phyloP scores from a whole-genome alignment of 2,329 filamentous ascomycete species.

The Pleoardoris graminearum region DNA sequence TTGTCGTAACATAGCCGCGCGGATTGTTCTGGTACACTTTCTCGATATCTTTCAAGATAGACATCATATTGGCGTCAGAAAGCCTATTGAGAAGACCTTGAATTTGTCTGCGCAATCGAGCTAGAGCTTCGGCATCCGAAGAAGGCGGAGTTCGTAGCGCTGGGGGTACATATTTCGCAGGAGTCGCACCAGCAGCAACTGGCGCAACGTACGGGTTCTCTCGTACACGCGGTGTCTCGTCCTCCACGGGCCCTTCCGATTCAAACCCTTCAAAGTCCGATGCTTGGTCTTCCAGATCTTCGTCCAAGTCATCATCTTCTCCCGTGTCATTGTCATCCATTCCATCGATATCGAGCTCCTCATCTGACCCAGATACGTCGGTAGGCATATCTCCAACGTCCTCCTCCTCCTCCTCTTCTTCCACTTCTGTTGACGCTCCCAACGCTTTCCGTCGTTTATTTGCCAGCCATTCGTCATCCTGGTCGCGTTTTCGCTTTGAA shows the following conservation, averaged over 20 bases:
- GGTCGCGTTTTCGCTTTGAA: slow-evolving; percentile 60
- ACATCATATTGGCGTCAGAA: slow-evolving; percentile 85
- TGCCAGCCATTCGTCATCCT: slow-evolving; percentile 64
- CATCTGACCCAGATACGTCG: neutral
- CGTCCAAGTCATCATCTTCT: slow-evolving; percentile 19
- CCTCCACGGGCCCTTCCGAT: slow-evolving; percentile 36
- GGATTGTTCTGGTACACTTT: slow-evolving; percentile 81
- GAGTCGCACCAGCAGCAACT: slow-evolving; percentile 47
- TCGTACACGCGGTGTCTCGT: slow-evolving; percentile 49
- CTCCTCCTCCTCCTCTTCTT: slow-evolving; percentile 34
- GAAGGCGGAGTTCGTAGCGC: slow-evolving; percentile 70
- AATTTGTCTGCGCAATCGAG: slow-evolving; percentile 73
- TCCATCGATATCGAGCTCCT: neutral
- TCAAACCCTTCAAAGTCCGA: slow-evolving; percentile 36
- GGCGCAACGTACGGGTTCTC: slow-evolving; percentile 94
- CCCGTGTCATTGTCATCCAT: slow-evolving; percentile 33
- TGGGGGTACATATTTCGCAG: slow-evolving; percentile 84
- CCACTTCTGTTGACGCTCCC: slow-evolving; percentile 21
- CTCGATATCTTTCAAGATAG: slow-evolving; percentile 81
- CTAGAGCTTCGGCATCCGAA: slow-evolving; percentile 67
- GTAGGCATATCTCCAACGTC: slow-evolving; percentile 10
- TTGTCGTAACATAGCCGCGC: slow-evolving; percentile 84
- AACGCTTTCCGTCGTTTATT: slow-evolving; percentile 60
- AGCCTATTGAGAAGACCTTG: slow-evolving; percentile 92
- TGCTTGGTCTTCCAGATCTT: slow-evolving; percentile 42